Evolutionary conservation across 1,139 yeast genomes (phyloP).

Genomic region (Kluyveromyces sp.): DNA sequence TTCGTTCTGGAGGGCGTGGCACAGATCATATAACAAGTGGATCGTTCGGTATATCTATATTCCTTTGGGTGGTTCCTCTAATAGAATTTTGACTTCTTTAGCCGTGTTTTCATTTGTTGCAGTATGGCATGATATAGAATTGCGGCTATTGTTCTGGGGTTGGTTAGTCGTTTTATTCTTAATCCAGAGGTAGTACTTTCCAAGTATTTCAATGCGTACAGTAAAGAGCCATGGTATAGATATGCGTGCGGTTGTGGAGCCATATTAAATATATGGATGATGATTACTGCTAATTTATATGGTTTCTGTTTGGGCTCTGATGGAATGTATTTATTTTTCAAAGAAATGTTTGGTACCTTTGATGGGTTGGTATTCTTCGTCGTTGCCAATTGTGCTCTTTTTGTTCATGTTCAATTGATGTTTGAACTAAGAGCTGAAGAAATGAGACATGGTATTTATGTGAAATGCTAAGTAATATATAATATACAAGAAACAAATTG

Average conservation of each 20-base stretch:
- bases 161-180: conserved; percentile 86
- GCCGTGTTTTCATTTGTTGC: conserved; percentile 96
- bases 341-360: conserved; percentile 63
- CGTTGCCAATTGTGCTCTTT: conserved; percentile 57
- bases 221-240: conserved; percentile 60
- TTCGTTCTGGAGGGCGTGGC: conserved; percentile 99
- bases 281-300: conserved; percentile 93
- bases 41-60: conserved; percentile 73
- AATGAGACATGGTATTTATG: conserved; percentile 71
- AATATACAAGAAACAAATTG: not conserved
- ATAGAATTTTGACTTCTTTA: conserved; percentile 64
- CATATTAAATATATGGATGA: conserved; percentile 87
- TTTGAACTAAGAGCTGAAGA: conserved; percentile 86
- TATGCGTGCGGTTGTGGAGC: conserved; percentile 83
- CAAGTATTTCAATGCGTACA: conserved; percentile 34
- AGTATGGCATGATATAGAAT: conserved; percentile 94
- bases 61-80: conserved; percentile 77
- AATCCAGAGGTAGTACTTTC: conserved; percentile 74
- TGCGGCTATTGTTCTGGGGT: conserved; percentile 85
- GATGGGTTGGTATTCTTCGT: conserved; percentile 63
- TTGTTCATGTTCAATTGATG: conserved; percentile 88
- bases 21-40: conserved; percentile 88
- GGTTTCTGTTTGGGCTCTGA: conserved; percentile 92
- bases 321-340: conserved; percentile 61
- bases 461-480: conserved; percentile 49